phyloP scores from a whole-genome alignment of 1,284 basidiomycete genomes.

The Apiotrichum brassicae region DNA sequence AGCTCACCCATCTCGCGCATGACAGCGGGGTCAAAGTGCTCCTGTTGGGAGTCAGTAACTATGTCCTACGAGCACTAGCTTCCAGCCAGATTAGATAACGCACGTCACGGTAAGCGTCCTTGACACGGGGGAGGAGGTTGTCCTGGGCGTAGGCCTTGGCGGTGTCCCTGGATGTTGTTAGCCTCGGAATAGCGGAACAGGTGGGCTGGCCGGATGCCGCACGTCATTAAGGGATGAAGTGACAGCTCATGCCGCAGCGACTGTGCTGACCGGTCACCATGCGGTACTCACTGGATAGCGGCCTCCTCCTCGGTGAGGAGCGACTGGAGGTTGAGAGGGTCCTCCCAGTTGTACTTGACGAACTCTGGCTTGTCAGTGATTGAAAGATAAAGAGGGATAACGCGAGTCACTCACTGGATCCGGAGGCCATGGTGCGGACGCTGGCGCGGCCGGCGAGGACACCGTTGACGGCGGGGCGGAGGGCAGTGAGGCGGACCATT shows the following conservation, averaged over 20 bases:
- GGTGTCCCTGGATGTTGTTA: slow-evolving; percentile 73
- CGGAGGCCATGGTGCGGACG: slow-evolving; percentile 1
- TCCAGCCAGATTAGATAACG: slow-evolving; percentile 38
- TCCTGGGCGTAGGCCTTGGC: slow-evolving; percentile 81
- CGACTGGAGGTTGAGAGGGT: slow-evolving; percentile 67
- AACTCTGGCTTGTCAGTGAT: slow-evolving; percentile 33
- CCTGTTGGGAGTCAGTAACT: slow-evolving; percentile 14
- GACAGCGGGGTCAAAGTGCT: slow-evolving; percentile 74
- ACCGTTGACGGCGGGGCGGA: slow-evolving; percentile 4
- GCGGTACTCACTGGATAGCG: slow-evolving; percentile 67
- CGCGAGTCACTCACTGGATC: slow-evolving; percentile 5
- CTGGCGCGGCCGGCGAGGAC: neutral
- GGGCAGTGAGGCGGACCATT: slow-evolving; percentile 7
- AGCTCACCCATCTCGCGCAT: slow-evolving; percentile 85
- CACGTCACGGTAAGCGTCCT: slow-evolving; percentile 83
- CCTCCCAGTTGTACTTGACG: slow-evolving; percentile 67
- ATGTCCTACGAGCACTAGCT: no score
- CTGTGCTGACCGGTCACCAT: neutral
- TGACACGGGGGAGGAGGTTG: slow-evolving; percentile 73
- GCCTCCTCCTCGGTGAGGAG: slow-evolving; percentile 84
- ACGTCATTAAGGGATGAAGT: no score
- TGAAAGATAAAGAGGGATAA: no score
- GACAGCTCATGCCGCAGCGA: no score
- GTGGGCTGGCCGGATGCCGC: no score
- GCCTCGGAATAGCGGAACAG: no score